Base-by-base conservation (phyloP, 192 early-diverging fungal species). In the Backusella macrospora region DNA sequence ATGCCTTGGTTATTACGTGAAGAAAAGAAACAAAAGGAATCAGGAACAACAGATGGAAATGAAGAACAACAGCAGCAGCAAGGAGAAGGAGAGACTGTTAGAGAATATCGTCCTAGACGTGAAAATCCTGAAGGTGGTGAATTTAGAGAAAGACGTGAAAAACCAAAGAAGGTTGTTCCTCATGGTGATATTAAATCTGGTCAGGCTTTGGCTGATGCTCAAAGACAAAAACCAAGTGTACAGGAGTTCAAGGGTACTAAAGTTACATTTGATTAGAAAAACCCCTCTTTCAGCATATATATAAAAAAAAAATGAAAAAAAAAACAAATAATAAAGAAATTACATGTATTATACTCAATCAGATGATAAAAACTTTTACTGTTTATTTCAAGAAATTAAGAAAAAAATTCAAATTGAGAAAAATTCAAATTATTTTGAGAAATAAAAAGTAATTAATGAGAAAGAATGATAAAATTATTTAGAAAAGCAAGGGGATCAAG, bases 241-340 rank as follows among this genome's bases (percentile, higher is more conserved):
- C 84, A 86, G 64, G 82, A 85, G 76, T 92, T 90, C 73, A 86
- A 90, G 65, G 90, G 90, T 43, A 82, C 79, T 74, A 92, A 92
- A 77, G 87, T 90, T 67, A 88, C 86, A 2, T 92, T 92, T 84
- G 87, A 44, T 45, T 62, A 64, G 23, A 73, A n/a, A n/a, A n/a
- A n/a, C n/a, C n/a, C n/a, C n/a, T n/a, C n/a, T n/a, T n/a, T n/a
- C n/a, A 21, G 69, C 47, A 70, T 52, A 52, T n/a, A n/a, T n/a
- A n/a, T n/a, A n/a, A n/a, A n/a, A n/a, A n/a, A n/a, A n/a, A n/a
- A n/a, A n/a, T n/a, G n/a, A n/a, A n/a, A n/a, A n/a, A n/a, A n/a
- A n/a, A 70, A 38, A 38, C 26, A 55, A 47, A 52, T 29, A 70
- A 52, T 65, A 47, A 63, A 65, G 38, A 37, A 73, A 68, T 55